Evolutionary conservation across 2,329 filamentous ascomycete species (phyloP), one percentile per base, ranked within the genome.

Genomic region (Fusarium nematophilum): DNA sequence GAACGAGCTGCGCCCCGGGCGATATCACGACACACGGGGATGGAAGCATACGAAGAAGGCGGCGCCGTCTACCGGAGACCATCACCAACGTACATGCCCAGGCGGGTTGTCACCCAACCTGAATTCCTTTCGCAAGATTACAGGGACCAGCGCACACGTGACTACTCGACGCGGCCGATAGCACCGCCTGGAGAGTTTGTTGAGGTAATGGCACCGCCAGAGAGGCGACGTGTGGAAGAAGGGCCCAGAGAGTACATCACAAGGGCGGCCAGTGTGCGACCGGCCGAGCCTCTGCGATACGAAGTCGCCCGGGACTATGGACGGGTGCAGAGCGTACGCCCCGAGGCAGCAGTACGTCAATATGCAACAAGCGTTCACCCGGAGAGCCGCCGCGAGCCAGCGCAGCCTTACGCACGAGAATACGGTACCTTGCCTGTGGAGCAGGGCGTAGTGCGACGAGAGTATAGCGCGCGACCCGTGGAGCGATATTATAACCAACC

Each of bases 101-200:
- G 86, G 56, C 81, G 86, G 34, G 80, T 88, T 36, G 76, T 91
- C 17, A 87, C 87, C 9, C 85, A 89, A 57, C 83, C 86, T 3
- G 88, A 90, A 57, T 84, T 80, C 43, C 68, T 79, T 21, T 68
- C 81, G 7, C 82, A 85, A 44, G 73, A 77, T 26, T 81, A 83
- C 58, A 80, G 84, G 56, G 75, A 80, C 23, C 86, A 84, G 57
- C 81, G 83, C 13, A 81, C 84, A 59, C 78, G 85, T 49, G 87
- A 89, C 62, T 85, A 86, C 62, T 83, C 85, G 5, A 74, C 75
- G 59, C 84, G 80, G 30, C 84, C 80, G 9, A 73, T 79, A 55
- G 72, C 69, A 5, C 73, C 73, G 3, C 72, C 77, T 3, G 71
- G 71, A 27, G 82, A 83, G 9, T 85, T 83, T 61, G 70, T 82